Evolutionary conservation across 768 basidiomycete species (phyloP), one percentile per base, ranked within the genome.

Genomic region (Mycena galericulata): DNA sequence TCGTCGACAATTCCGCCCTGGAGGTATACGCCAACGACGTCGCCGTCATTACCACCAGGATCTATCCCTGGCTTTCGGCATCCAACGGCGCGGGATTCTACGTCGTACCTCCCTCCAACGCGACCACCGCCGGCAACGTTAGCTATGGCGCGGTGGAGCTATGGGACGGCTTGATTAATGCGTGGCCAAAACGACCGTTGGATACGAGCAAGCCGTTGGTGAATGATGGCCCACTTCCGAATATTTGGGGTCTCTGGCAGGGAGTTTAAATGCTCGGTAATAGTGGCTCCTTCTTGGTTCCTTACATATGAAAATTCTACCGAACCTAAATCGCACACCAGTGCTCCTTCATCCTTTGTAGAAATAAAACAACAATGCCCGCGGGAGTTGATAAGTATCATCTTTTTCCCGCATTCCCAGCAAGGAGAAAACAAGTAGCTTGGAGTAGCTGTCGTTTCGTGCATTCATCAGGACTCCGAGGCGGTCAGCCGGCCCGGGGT

Each of bases 21-120:
- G 68, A 69, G 49, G 56, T 69, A 17, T 69, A 59, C 24, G 62
- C 68, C 18, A 69, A 69, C 24, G 68, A 69, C 34, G 68, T 59
- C 36, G 68, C 56, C 7, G 68, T 69, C 43, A 55, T 69, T 24
- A 64, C 56, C 1, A 63, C 62, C n/a, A 45, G 68, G 38, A 34
- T 53, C 4, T 69, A 69, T 20, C 68, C 68, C 0, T 69, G 68
- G 68, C 68, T 69, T 2, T 46, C 57, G 8, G 62, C 62, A 8
- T 69, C 68, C 34, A 53, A 17, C 17, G 68, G 68, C 24, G 57
- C 68, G 4, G 62, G 68, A 6, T 69, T 69, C 56, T 47, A 12
- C 4, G 57, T 64, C 2, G 49, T 47, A 2, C 62, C 68, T 29
- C 68, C 62, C 0, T n/a, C 43, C 2, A 59, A 32, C 18, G 68